phyloP scores from a whole-genome alignment of 1,139 yeast species.

The Geotrichum armillariae region DNA sequence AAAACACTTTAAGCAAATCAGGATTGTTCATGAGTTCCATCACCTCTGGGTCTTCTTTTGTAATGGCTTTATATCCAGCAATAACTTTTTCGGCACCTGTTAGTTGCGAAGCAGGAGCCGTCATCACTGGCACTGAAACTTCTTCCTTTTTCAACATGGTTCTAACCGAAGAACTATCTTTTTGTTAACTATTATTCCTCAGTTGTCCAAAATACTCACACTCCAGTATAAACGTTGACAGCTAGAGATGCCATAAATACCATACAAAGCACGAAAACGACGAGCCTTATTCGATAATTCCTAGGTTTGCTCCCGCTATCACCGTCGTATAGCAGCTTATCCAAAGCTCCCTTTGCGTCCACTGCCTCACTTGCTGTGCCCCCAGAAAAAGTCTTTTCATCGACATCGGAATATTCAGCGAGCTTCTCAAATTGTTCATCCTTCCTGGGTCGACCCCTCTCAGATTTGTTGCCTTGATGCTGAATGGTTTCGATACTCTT shows the following conservation, averaged over 20 bases:
- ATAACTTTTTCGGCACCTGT: no score
- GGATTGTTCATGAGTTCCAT: conserved; percentile 36
- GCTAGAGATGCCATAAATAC: conserved; percentile 9
- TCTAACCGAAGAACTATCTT: neutral
- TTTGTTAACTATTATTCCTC: no score
- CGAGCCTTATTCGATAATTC: neutral
- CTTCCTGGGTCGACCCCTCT: neutral
- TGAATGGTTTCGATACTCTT: neutral
- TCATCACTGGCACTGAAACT: neutral
- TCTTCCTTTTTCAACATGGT: neutral
- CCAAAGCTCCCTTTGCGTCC: neutral
- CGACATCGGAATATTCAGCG: neutral
- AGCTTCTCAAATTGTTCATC: neutral
- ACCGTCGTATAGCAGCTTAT: neutral
- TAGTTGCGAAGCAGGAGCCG: neutral
- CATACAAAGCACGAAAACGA: conserved; percentile 1
- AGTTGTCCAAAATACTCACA: no score
- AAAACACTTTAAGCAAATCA: conserved; percentile 44
- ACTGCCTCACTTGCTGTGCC: neutral
- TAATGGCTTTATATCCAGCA: conserved; percentile 14
- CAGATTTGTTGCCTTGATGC: neutral
- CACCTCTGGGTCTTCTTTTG: conserved; percentile 27
- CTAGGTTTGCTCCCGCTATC: neutral
- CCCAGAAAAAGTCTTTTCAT: neutral
- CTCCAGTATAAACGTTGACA: conserved; percentile 14